These are phyloP conservation scores for Trichoderma brevicompactum DNA, from an alignment of 2,329 filamentous ascomycete species.

Conservation along the genomic window DNA sequence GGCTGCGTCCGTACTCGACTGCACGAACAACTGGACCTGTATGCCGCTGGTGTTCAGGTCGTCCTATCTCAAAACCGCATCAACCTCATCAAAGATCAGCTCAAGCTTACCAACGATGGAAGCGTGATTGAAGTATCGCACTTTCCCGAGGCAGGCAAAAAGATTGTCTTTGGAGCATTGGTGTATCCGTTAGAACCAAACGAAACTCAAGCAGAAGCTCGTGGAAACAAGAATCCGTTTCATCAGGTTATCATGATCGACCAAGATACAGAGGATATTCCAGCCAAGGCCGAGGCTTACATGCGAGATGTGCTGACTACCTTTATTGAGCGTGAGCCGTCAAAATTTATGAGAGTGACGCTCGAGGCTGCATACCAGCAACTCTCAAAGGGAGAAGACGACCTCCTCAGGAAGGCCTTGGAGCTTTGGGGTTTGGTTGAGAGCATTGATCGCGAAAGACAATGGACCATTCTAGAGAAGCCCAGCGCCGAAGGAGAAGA, in stretches of 20 bases:
- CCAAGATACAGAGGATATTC: slow-evolving; percentile 63
- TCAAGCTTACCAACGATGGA: slow-evolving; percentile 54
- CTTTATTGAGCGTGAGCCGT: slow-evolving; percentile 63
- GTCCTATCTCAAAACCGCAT: slow-evolving; percentile 64
- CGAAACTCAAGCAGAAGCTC: slow-evolving; percentile 43
- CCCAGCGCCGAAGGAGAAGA: slow-evolving; percentile 48
- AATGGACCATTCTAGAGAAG: slow-evolving; percentile 62
- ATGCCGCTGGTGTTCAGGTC: slow-evolving; percentile 66
- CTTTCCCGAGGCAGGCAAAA: slow-evolving; percentile 57
- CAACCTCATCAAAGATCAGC: slow-evolving; percentile 57
- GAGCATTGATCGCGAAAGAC: slow-evolving; percentile 66
- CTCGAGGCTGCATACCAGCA: slow-evolving; percentile 58
- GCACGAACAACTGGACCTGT: slow-evolving; percentile 64
- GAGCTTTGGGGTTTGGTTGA: slow-evolving; percentile 69
- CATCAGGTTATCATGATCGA: slow-evolving; percentile 60
- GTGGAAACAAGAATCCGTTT: slow-evolving; percentile 42
- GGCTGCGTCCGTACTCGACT: slow-evolving; percentile 66
- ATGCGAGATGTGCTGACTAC: slow-evolving; percentile 62
- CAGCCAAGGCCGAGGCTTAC: slow-evolving; percentile 62
- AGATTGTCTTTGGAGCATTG: slow-evolving; percentile 46
- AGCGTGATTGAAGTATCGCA: slow-evolving; percentile 62
- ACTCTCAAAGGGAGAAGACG: slow-evolving; percentile 53
- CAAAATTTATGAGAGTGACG: slow-evolving; percentile 62
- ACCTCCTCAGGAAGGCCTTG: slow-evolving; percentile 60
- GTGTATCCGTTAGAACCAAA: slow-evolving; percentile 43